Evolutionary conservation across 2,329 filamentous ascomycete genomes (phyloP).

Genomic region (Colletotrichum truncatum): DNA sequence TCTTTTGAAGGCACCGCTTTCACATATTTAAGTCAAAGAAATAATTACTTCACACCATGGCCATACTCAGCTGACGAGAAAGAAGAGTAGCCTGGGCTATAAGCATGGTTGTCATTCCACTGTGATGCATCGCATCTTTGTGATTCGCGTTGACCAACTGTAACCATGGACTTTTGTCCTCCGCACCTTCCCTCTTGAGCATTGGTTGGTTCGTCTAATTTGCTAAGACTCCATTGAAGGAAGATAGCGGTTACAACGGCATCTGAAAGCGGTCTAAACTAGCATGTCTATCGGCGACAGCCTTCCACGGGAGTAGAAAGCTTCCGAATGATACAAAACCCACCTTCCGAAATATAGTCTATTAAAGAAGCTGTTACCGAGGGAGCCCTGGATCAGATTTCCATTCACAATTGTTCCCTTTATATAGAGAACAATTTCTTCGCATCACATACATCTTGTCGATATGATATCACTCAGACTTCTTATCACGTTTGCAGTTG

Average conservation of each 20-base stretch:
- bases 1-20: no score
- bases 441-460: not conserved
- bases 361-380: conserved; percentile 1
- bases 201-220: not conserved
- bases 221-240: not conserved
- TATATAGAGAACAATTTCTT: not conserved
- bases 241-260: not conserved
- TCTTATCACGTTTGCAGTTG: not conserved
- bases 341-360: not conserved
- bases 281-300: not conserved
- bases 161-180: not conserved
- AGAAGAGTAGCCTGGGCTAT: no score
- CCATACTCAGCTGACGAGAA: not conserved
- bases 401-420: no score
- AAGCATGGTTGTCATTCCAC: not conserved
- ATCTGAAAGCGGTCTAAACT: not conserved
- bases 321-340: not conserved
- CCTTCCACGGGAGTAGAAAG: not conserved
- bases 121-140: not conserved
- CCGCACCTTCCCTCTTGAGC: conserved; percentile 22
- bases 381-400: not conserved
- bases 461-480: not conserved
- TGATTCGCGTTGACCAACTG: not conserved
- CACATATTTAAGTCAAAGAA: no score
- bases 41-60: not conserved